A percentile compares a stretch with the other conserved stretches of the same genome.
These are phyloP conservation scores for Hymenoscyphus fructigenus DNA, from an alignment of 2,329 filamentous ascomycete species.

Conservation along the genomic window DNA sequence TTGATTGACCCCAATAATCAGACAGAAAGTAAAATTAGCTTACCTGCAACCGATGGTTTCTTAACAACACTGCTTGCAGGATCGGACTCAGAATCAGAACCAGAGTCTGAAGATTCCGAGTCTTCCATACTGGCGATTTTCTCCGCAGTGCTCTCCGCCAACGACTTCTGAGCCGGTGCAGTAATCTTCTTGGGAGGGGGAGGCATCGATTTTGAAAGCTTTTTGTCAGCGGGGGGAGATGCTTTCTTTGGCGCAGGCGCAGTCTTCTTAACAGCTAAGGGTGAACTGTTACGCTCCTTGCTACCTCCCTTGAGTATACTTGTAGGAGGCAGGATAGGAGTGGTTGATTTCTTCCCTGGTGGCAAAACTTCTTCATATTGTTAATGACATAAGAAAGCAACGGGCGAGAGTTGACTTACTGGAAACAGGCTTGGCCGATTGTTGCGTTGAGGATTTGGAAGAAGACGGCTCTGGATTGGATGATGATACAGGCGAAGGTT, in stretches of 20 bases:
- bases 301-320: background rate
- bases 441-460: background rate
- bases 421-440: background rate
- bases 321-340: slow-evolving; percentile 17
- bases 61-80: background rate
- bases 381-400: background rate
- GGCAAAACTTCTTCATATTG: slow-evolving; percentile 9
- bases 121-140: slow-evolving; percentile 2
- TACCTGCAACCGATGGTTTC: background rate
- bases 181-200: slow-evolving; percentile 1
- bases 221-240: background rate
- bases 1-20: background rate
- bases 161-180: background rate
- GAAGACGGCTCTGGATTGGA: slow-evolving; percentile 9
- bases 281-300: background rate
- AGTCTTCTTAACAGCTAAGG: background rate
- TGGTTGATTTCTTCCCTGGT: background rate
- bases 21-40: background rate
- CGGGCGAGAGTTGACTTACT: background rate
- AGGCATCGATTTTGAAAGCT: background rate
- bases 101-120: slow-evolving; percentile 7
- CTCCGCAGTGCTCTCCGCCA: background rate
- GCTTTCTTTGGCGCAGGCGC: background rate
- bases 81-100: slow-evolving; percentile 5
- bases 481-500: background rate